Evolutionary conservation across 306 rosid species (phyloP).

Genomic region (Cucumis melo): DNA sequence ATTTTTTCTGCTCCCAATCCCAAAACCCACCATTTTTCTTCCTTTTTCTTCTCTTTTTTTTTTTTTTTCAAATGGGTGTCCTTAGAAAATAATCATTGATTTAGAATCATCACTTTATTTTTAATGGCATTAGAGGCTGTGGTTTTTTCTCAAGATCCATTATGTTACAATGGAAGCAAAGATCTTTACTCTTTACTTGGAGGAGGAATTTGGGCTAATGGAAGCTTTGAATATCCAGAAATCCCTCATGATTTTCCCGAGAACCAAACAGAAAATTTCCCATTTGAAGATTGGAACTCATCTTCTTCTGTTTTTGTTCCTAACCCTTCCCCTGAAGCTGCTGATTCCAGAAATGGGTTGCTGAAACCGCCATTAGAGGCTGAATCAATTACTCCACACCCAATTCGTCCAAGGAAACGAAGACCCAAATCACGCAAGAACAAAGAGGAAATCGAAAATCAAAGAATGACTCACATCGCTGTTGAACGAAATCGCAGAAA

Average conservation of each 20-base stretch:
- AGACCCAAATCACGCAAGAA: conserved; percentile 58
- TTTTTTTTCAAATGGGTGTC: neutral
- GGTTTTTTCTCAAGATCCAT: conserved; percentile 56
- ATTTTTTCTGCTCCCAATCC: neutral
- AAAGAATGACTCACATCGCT: conserved; percentile 96
- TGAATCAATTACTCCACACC: neutral
- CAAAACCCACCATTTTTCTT: neutral
- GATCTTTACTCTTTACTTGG: conserved; percentile 39
- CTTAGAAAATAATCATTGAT: neutral
- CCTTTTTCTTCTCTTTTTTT: neutral
- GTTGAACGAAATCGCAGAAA: conserved; percentile 91
- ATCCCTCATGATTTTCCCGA: conserved; percentile 22
- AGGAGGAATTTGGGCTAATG: conserved; percentile 20
- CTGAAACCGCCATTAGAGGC: conserved; percentile 12
- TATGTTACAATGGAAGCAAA: conserved; percentile 23
- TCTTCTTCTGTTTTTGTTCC: conserved; percentile 15
- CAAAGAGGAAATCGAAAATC: conserved; percentile 83
- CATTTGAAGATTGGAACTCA: conserved; percentile 21
- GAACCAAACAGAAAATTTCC: conserved; percentile 36
- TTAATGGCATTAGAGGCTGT: conserved; percentile 80
- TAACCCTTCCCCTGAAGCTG: conserved; percentile 22
- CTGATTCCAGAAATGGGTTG: conserved; percentile 2
- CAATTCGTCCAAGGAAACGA: conserved; percentile 38
- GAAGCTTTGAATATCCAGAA: conserved; percentile 13
- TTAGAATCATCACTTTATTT: neutral